Conservation (phyloP, 495 filamentous ascomycete species). For the Aspergillus sclerotioniger region DNA sequence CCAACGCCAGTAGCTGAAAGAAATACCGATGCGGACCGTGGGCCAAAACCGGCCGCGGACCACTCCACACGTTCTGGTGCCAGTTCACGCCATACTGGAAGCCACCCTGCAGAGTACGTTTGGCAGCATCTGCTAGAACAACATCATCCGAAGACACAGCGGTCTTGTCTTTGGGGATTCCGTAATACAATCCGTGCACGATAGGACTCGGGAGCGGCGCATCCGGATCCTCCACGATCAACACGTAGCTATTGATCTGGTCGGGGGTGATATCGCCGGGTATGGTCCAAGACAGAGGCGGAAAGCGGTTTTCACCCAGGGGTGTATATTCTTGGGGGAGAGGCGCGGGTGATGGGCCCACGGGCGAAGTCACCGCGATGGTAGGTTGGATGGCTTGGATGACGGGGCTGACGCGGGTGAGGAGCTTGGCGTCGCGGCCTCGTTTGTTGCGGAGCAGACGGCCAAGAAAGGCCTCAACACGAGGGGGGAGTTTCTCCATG, state of each 20-base stretch:
- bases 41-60: slow-evolving; percentile 40
- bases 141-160: slow-evolving; percentile 36
- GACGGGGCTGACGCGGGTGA: background rate
- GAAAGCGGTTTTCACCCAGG: background rate
- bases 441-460: background rate
- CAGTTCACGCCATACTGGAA: slow-evolving; percentile 43
- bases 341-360: background rate
- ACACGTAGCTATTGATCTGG: slow-evolving; percentile 32
- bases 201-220: slow-evolving; percentile 46
- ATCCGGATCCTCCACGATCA: slow-evolving; percentile 50
- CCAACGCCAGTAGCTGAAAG: slow-evolving; percentile 44
- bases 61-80: slow-evolving; percentile 32
- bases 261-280: background rate
- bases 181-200: slow-evolving; percentile 45
- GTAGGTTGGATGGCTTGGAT: background rate
- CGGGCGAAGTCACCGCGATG: slow-evolving; percentile 1
- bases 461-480: background rate
- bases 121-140: background rate
- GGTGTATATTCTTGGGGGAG: background rate
- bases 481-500: background rate
- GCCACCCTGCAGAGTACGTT: slow-evolving; percentile 30
- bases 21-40: slow-evolving; percentile 51
- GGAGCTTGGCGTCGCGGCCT: background rate
- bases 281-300: background rate
- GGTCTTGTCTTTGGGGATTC: slow-evolving; percentile 32